Conservation (phyloP, 352 stramenopile species). For the Peronospora destructor region DNA sequence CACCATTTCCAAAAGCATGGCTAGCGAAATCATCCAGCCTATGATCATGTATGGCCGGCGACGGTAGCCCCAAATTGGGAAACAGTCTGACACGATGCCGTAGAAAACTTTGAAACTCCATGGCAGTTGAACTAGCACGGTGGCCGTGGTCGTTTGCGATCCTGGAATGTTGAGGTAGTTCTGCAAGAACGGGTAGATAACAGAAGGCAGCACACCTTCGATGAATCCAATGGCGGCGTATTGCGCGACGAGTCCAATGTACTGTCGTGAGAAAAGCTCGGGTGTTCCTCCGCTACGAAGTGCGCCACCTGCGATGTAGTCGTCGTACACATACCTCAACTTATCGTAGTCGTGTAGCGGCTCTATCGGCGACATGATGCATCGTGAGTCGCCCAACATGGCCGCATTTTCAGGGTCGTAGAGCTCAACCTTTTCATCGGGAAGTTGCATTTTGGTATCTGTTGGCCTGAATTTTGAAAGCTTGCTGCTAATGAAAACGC, state of each 20-base stretch:
- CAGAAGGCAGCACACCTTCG: constrained; percentile 36
- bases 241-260: constrained; percentile 47
- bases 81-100: constrained; percentile 55
- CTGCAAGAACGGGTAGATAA: constrained; percentile 49
- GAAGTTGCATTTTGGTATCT: constrained; percentile 23
- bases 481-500: constrained; percentile 14
- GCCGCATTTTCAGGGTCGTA: constrained; percentile 21
- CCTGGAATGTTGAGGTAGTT: constrained; percentile 54
- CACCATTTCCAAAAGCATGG: constrained; percentile 40
- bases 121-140: constrained; percentile 38
- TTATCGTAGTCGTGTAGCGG: constrained; percentile 28
- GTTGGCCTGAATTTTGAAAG: constrained; percentile 9
- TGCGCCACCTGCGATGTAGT: constrained; percentile 37
- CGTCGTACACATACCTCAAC: constrained; percentile 35
- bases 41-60: constrained; percentile 53
- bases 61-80: constrained; percentile 46
- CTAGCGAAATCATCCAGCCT: constrained; percentile 34
- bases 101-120: constrained; percentile 67
- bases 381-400: constrained; percentile 20
- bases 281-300: constrained; percentile 35
- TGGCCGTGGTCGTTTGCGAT: constrained; percentile 35
- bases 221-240: constrained; percentile 54
- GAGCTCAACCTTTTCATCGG: constrained; percentile 22
- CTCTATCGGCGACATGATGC: constrained; percentile 27
- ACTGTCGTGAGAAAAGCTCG: constrained; percentile 36